Evolutionary conservation across 371 early-diverging fungal species (phyloP).

Genomic region (Rhizomucor pusillus): DNA sequence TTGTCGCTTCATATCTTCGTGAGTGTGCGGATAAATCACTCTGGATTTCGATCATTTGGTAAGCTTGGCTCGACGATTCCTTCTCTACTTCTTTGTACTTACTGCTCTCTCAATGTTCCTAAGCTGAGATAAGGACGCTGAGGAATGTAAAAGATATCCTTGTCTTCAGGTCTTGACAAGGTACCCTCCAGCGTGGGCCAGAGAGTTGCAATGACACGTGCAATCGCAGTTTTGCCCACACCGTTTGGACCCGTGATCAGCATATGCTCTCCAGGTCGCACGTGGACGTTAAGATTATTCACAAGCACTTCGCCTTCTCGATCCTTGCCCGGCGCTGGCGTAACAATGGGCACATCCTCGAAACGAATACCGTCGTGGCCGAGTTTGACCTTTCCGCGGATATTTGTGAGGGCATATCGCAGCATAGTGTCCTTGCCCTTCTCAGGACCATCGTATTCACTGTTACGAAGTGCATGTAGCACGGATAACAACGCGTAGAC

Average conservation of each 20-base stretch:
- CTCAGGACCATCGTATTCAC: conserved; percentile 39
- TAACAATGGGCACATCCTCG: conserved; percentile 66
- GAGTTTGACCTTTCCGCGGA: conserved; percentile 47
- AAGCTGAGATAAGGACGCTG: conserved; percentile 87
- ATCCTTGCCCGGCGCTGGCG: conserved; percentile 61
- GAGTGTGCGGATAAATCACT: conserved; percentile 86
- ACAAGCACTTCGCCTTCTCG: conserved; percentile 68
- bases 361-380: conserved; percentile 52
- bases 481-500: conserved; percentile 76
- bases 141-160: conserved; percentile 84
- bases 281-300: conserved; percentile 53
- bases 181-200: conserved; percentile 85
- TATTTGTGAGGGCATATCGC: conserved; percentile 46
- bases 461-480: conserved; percentile 56
- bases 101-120: conserved; percentile 85
- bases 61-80: background rate
- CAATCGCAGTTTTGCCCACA: conserved; percentile 78
- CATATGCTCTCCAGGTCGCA: conserved; percentile 67
- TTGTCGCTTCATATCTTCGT: conserved; percentile 66
- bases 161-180: conserved; percentile 61
- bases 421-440: conserved; percentile 1
- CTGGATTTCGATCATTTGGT: conserved; percentile 16
- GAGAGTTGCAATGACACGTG: conserved; percentile 80
- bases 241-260: conserved; percentile 82
- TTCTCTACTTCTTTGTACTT: too few species aligned